Conservation (phyloP, 2,329 filamentous ascomycete genomes). For the Teratosphaeria zuluensis region DNA sequence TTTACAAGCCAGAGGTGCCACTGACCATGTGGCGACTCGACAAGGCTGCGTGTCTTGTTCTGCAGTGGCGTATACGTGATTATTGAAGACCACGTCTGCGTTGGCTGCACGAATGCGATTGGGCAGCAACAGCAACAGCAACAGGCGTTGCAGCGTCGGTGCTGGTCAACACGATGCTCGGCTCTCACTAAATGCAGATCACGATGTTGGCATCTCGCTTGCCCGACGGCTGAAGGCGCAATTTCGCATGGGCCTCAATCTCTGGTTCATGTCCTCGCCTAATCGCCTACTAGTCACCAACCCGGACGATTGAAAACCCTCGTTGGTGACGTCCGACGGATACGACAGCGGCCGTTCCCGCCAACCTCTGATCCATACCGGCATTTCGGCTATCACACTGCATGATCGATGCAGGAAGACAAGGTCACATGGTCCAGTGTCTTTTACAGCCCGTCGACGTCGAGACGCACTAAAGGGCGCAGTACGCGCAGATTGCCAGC, state of each 20-base stretch:
- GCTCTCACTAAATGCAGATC: not conserved
- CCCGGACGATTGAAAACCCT: not conserved
- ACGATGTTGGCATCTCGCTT: conserved; percentile 1
- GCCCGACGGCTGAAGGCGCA: not conserved
- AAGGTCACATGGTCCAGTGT: not conserved
- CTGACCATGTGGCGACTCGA: not conserved
- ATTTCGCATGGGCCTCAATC: not conserved
- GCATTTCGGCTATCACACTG: not conserved
- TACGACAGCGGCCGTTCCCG: not conserved
- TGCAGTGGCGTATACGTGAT: not conserved
- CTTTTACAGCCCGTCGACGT: not conserved
- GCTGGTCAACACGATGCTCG: not conserved
- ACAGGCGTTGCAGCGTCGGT: not conserved
- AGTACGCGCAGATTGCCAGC: not conserved
- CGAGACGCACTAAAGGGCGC: not conserved
- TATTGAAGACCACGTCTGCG: not conserved
- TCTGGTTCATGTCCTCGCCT: not conserved
- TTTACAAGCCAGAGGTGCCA: not conserved
- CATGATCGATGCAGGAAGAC: not conserved
- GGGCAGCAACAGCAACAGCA: not conserved
- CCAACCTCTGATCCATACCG: not conserved
- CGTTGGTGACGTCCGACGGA: not conserved
- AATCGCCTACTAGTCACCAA: not conserved
- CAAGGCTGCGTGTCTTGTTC: not conserved
- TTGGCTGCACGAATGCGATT: not conserved